These are phyloP conservation scores for Trichophyton rubrum DNA, from an alignment of 2,329 filamentous ascomycete genomes.

Conservation along the genomic window DNA sequence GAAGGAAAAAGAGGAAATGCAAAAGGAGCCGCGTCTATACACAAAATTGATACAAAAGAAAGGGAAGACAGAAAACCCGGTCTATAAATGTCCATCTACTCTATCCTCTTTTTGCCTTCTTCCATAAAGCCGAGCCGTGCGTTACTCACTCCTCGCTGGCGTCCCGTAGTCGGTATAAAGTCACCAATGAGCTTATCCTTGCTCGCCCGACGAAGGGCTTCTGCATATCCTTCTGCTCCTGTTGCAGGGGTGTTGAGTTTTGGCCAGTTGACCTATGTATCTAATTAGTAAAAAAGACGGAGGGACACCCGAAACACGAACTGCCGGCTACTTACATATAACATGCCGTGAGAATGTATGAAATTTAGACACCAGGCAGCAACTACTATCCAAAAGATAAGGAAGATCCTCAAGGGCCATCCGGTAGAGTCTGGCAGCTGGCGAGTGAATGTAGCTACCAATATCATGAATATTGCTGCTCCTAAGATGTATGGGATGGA, in stretches of 20 bases:
- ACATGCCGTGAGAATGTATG: slow-evolving; percentile 70
- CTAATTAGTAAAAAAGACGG: neutral
- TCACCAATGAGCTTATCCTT: slow-evolving; percentile 72
- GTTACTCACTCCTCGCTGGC: slow-evolving; percentile 74
- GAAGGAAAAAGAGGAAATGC: neutral
- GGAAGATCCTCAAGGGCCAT: slow-evolving; percentile 71
- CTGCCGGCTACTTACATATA: slow-evolving; percentile 60
- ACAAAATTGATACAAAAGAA: neutral
- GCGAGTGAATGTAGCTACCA: slow-evolving; percentile 61
- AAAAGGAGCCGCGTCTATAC: neutral
- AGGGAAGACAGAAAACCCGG: neutral
- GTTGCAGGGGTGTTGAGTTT: slow-evolving; percentile 83
- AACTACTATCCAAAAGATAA: slow-evolving; percentile 62
- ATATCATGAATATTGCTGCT: slow-evolving; percentile 71
- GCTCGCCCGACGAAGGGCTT: slow-evolving; percentile 68
- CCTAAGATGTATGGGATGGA: slow-evolving; percentile 84
- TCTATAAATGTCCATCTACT: slow-evolving; percentile 31
- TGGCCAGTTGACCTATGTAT: slow-evolving; percentile 84
- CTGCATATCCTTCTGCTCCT: slow-evolving; percentile 76
- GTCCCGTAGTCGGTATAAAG: slow-evolving; percentile 49
- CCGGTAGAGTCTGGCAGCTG: slow-evolving; percentile 59
- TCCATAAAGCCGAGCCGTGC: slow-evolving; percentile 73
- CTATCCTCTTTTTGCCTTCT: slow-evolving; percentile 97
- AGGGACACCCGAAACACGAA: neutral
- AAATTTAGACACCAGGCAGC: slow-evolving; percentile 63